Evolutionary conservation across 805 yeast genomes (phyloP), one percentile per base, ranked within the genome.

Genomic region (Saccharomycopsis guyanensis): DNA sequence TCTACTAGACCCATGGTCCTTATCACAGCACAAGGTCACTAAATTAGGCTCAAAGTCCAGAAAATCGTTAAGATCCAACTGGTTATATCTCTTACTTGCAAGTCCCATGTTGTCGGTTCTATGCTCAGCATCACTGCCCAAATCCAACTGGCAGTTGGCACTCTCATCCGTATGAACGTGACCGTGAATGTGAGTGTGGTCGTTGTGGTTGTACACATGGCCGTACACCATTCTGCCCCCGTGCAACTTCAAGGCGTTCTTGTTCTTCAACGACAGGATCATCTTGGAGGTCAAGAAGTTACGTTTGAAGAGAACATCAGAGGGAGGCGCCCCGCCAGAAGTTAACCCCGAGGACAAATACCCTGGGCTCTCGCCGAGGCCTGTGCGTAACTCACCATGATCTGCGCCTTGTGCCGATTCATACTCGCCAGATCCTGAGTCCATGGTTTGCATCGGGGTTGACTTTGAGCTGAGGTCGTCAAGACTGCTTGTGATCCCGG

Each of bases 111-210:
- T 19, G 19, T 18, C 24, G 7, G 13, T 15, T 22, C 7, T 7
- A 20, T 19, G 4, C 8, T 15, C 5, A 5, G 32, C 27, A 20
- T 18, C 15, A 22, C 18, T 37, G 40, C 40, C 27, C 15, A 45
- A 25, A 33, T 50, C 51, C 19, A 50, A 32, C 24, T 48, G 51
- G 35, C 53, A 50, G 36, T 55, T 55, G 36, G 53, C 57, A 41
- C 66, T 69, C 44, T 65, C 70, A 45, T 68, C 71, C 51, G 68
- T 68, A 51, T 71, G 76, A 43, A 71, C 70, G 50, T 71, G 76
- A 4, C 76, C 76, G 51, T 71, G 76, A 18, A 71, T 70, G 51
- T 71, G 76, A 25, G 73, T 67, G 49, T 71, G 75, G 54, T 71
- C 71, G 40, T 62, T 59, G 52, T 71, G 76, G 51, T 64, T 68